Evolutionary conservation across 371 early-diverging fungal species (phyloP).

Genomic region (Mortierella sp.): DNA sequence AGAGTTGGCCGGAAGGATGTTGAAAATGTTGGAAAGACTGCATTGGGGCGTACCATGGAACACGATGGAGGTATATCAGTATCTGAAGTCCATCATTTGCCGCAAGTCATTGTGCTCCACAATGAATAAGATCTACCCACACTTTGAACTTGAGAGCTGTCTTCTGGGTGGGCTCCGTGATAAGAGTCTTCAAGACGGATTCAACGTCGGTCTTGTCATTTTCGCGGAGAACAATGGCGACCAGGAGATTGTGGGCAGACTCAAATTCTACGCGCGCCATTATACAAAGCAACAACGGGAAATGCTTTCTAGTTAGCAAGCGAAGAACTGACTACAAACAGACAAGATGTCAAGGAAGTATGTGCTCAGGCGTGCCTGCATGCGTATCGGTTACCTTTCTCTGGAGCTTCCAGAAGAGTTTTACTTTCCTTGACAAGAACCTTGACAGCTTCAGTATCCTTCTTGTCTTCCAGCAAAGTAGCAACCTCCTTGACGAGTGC

Average conservation of each 20-base stretch:
- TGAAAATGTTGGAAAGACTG: constrained; percentile 87
- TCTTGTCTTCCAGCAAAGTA: constrained; percentile 66
- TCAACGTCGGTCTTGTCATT: constrained; percentile 29
- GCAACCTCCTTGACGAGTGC: constrained; percentile 63
- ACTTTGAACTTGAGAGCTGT: constrained; percentile 56
- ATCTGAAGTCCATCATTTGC: neutral
- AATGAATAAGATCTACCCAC: constrained; percentile 10
- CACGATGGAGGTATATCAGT: neutral
- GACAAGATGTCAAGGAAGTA: too few species aligned
- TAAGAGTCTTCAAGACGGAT: constrained; percentile 28
- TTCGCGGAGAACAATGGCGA: constrained; percentile 62
- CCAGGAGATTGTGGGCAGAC: constrained; percentile 75
- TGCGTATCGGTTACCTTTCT: constrained; percentile 60
- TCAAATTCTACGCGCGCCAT: constrained; percentile 81
- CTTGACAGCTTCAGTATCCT: constrained; percentile 66
- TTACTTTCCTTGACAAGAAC: constrained; percentile 70
- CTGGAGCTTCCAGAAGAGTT: constrained; percentile 67
- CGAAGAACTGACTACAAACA: too few species aligned
- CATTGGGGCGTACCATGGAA: neutral
- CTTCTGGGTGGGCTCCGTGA: constrained; percentile 48
- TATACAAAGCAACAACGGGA: too few species aligned
- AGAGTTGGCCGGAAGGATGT: constrained; percentile 71
- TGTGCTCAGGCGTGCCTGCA: neutral
- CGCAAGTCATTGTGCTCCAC: neutral
- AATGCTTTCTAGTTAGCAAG: too few species aligned